These are phyloP conservation scores for Pseudomonodictys pantanalensis DNA, from an alignment of 495 filamentous ascomycete species.

Conservation along the genomic window DNA sequence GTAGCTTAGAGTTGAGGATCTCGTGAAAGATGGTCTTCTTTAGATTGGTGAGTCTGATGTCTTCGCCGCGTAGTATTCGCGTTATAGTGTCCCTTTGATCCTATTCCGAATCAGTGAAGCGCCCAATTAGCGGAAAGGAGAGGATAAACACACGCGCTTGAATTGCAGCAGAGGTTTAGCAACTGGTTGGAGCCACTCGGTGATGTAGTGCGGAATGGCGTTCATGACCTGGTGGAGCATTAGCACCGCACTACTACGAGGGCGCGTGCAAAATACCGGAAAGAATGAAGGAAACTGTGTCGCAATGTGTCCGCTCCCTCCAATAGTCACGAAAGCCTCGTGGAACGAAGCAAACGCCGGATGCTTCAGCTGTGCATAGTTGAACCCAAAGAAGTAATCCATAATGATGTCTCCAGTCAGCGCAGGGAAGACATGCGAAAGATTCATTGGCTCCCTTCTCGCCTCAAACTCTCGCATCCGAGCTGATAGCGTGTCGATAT, in stretches of 20 bases:
- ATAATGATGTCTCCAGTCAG: slow-evolving; percentile 28
- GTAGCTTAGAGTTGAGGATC: slow-evolving; percentile 18
- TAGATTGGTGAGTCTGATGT: slow-evolving; percentile 3
- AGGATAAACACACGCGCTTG: slow-evolving; percentile 9
- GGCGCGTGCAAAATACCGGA: not conserved
- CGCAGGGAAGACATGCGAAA: slow-evolving; percentile 14
- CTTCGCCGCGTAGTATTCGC: slow-evolving; percentile 10
- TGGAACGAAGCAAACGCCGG: slow-evolving; percentile 22
- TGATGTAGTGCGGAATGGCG: slow-evolving; percentile 9
- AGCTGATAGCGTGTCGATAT: slow-evolving; percentile 10
- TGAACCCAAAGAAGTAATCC: slow-evolving; percentile 30
- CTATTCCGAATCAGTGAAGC: not conserved
- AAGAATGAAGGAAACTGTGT: slow-evolving; percentile 25
- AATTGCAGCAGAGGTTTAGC: slow-evolving; percentile 14
- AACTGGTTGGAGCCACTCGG: slow-evolving; percentile 18
- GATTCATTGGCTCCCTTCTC: slow-evolving; percentile 19
- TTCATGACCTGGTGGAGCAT: slow-evolving; percentile 15
- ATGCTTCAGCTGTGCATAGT: slow-evolving; percentile 17
- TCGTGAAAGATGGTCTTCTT: slow-evolving; percentile 23
- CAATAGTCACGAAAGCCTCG: slow-evolving; percentile 18
- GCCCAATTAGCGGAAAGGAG: not conserved
- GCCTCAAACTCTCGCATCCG: slow-evolving; percentile 24
- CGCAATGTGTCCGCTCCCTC: slow-evolving; percentile 10
- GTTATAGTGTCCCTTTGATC: slow-evolving; percentile 6
- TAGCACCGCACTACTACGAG: not conserved